These are phyloP conservation scores for Brasilioporus rufonigricans DNA, from an alignment of 768 basidiomycete species.

Conservation along the genomic window DNA sequence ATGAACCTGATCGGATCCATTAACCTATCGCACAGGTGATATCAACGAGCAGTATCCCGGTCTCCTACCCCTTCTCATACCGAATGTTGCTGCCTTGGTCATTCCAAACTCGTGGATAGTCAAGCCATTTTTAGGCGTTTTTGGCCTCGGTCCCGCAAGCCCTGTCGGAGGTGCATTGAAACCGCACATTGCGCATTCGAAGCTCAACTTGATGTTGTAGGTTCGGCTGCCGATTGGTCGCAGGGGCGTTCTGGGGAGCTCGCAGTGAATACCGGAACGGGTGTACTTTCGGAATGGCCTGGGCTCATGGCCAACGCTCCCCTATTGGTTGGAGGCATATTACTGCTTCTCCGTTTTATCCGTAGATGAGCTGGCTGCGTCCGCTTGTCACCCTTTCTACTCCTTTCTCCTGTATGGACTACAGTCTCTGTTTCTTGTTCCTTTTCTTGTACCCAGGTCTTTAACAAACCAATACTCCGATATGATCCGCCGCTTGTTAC, in stretches of 20 bases:
- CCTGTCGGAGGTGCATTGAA: constrained; percentile 11
- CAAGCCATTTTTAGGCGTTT: constrained; percentile 4
- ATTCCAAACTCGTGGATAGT: constrained; percentile 17
- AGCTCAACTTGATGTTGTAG: neutral
- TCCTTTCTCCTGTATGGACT: too few relatives aligned
- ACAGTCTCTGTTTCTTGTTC: too few relatives aligned
- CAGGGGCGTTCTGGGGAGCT: neutral
- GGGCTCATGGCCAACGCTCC: neutral
- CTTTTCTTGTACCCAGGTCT: too few relatives aligned
- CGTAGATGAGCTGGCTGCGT: neutral
- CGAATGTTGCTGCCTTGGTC: constrained; percentile 3
- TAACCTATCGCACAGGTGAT: constrained; percentile 5
- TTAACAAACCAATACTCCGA: too few relatives aligned
- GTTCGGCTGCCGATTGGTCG: constrained; percentile 10
- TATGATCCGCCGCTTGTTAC: too few relatives aligned
- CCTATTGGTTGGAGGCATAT: neutral
- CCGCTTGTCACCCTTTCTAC: neutral
- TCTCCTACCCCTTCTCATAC: constrained; percentile 1
- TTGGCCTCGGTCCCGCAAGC: constrained; percentile 16
- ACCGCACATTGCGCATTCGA: neutral
- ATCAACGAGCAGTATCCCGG: constrained; percentile 14
- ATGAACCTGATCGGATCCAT: too few relatives aligned
- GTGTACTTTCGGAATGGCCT: constrained; percentile 1
- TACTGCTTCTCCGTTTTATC: neutral
- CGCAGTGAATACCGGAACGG: constrained; percentile 2